phyloP scores from a whole-genome alignment of 768 basidiomycete genomes.

The Asterophora lycoperdoides region DNA sequence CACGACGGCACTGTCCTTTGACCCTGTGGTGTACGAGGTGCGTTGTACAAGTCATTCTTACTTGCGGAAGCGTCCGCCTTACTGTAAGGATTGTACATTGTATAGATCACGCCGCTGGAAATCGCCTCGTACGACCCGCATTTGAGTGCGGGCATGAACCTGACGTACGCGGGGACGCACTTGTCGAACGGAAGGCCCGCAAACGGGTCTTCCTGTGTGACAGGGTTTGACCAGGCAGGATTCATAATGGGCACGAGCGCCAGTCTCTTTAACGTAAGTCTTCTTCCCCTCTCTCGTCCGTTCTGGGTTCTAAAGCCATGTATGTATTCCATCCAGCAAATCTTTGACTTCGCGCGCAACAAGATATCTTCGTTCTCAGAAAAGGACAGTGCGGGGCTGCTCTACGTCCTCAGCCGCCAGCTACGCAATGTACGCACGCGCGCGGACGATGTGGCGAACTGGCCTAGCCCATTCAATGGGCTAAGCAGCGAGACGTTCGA shows the following conservation, averaged over 20 bases:
- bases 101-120: slow-evolving; percentile 58
- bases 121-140: slow-evolving; percentile 72
- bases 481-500: slow-evolving; percentile 46
- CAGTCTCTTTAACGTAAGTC: slow-evolving; percentile 57
- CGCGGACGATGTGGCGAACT: slow-evolving; percentile 60
- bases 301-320: neutral
- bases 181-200: slow-evolving; percentile 52
- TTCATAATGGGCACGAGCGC: slow-evolving; percentile 78
- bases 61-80: neutral
- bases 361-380: slow-evolving; percentile 36
- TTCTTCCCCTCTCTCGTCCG: neutral
- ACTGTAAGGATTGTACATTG: neutral
- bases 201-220: slow-evolving; percentile 58
- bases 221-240: slow-evolving; percentile 68
- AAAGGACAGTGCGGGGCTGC: slow-evolving; percentile 35
- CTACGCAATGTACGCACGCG: slow-evolving; percentile 46
- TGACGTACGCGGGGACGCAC: slow-evolving; percentile 60
- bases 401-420: slow-evolving; percentile 46
- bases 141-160: slow-evolving; percentile 65
- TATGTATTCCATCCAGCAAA: slow-evolving; percentile 35
- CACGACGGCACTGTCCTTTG: slow-evolving; percentile 34
- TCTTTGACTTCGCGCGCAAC: slow-evolving; percentile 42
- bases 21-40: slow-evolving; percentile 58
- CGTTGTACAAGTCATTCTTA: too few species aligned
- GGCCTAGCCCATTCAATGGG: slow-evolving; percentile 61